phyloP scores from a whole-genome alignment of 2,329 filamentous ascomycete genomes.

The Alternaria hordeiaustralica region DNA sequence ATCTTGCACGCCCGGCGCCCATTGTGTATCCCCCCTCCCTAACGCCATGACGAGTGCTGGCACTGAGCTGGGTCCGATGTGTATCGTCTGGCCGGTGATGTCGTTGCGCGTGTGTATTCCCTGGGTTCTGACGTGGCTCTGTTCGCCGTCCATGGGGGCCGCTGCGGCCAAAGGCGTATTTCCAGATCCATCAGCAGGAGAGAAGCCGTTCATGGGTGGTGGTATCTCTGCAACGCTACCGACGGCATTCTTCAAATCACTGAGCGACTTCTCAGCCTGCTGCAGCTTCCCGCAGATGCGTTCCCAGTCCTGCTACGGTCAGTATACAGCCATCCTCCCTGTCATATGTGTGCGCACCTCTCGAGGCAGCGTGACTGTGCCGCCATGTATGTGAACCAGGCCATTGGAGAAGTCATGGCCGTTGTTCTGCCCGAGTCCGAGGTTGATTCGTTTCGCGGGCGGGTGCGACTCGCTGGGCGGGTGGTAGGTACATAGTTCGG shows the following conservation, averaged over 20 bases:
- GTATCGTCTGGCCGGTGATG: constrained; percentile 65
- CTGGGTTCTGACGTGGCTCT: constrained; percentile 55
- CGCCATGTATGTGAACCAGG: constrained; percentile 48
- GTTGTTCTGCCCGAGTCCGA: constrained; percentile 39
- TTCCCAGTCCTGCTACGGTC: constrained; percentile 52
- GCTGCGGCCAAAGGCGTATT: constrained; percentile 45
- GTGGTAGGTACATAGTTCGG: constrained; percentile 57
- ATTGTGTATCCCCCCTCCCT: constrained; percentile 53
- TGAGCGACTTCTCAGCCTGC: constrained; percentile 55
- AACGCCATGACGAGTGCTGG: constrained; percentile 65
- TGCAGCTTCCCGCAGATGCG: constrained; percentile 57
- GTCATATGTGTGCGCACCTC: constrained; percentile 32
- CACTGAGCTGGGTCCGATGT: constrained; percentile 67
- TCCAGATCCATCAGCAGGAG: constrained; percentile 33
- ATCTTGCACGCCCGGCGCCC: constrained; percentile 61
- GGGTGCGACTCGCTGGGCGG: constrained; percentile 50
- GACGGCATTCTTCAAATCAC: constrained; percentile 52
- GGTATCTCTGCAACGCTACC: constrained; percentile 46
- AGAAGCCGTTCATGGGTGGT: constrained; percentile 43
- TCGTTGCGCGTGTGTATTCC: constrained; percentile 68
- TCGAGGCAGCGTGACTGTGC: constrained; percentile 49
- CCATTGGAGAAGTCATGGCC: constrained; percentile 48
- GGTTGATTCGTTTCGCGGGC: constrained; percentile 48
- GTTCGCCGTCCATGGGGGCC: constrained; percentile 46
- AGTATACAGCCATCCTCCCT: constrained; percentile 11